A percentile compares a stretch with the other conserved stretches of the same genome.
phyloP scores from a whole-genome alignment of 345 rosid genomes.

The Acer yangbiense region DNA sequence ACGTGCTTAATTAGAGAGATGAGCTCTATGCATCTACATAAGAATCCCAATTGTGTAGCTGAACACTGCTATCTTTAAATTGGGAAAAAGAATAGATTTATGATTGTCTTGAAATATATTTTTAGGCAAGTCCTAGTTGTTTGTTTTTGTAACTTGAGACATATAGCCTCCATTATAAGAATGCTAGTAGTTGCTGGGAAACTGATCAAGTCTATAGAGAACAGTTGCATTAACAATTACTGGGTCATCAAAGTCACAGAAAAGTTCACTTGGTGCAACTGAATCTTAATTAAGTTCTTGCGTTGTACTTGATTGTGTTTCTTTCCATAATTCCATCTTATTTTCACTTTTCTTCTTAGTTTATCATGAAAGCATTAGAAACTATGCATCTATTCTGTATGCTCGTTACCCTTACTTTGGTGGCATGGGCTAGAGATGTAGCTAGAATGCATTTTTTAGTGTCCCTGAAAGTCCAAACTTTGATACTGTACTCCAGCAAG shows the following conservation, averaged over 20 bases:
- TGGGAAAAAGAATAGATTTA: background rate
- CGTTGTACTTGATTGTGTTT: background rate
- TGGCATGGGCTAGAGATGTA: background rate
- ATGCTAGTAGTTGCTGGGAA: background rate
- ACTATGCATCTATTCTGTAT: background rate
- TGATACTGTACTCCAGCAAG: background rate
- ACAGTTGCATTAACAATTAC: background rate
- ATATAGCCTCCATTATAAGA: background rate
- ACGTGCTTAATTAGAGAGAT: background rate
- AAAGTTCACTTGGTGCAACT: background rate
- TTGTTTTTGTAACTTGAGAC: background rate
- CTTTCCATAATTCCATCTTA: background rate
- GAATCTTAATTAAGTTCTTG: background rate
- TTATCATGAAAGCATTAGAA: background rate
- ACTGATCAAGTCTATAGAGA: background rate
- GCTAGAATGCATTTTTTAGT: background rate
- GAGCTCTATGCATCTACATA: background rate
- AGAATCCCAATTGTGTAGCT: background rate
- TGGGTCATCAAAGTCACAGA: background rate
- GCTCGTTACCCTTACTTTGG: background rate
- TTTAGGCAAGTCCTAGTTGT: background rate
- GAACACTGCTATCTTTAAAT: background rate
- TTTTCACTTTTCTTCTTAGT: background rate
- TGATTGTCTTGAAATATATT: background rate
- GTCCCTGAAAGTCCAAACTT: background rate